Conservation (phyloP, 257 asterid genomes). For the Linderniella brevidens region DNA sequence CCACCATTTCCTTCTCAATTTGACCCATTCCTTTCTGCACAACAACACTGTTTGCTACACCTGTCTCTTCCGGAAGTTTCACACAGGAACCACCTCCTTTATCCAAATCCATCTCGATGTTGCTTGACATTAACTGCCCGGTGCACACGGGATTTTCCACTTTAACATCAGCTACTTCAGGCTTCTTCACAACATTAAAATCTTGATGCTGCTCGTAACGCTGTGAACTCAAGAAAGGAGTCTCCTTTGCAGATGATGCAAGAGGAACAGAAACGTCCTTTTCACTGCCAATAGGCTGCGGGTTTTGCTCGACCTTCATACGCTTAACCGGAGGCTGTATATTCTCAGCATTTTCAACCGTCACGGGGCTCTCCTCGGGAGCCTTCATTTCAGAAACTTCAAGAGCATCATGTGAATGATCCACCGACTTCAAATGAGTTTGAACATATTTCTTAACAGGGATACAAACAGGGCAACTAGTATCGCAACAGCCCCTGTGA, state of each 20-base stretch:
- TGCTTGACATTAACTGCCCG: constrained; percentile 30
- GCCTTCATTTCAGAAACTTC: constrained; percentile 29
- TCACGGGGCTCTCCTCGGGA: constrained; percentile 26
- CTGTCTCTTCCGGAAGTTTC: too few relatives aligned
- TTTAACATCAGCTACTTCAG: constrained; percentile 30
- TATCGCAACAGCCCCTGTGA: constrained; percentile 40
- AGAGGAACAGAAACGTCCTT: constrained; percentile 24
- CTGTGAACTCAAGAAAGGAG: constrained; percentile 22
- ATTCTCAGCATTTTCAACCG: constrained; percentile 42
- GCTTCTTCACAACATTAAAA: constrained; percentile 22
- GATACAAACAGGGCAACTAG: constrained; percentile 76
- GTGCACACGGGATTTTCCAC: neutral
- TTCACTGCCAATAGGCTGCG: constrained; percentile 35
- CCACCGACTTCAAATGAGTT: constrained; percentile 27
- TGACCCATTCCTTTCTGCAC: constrained; percentile 28
- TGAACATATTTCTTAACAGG: constrained; percentile 49
- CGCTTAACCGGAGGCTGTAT: constrained; percentile 68
- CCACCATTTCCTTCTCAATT: constrained; percentile 37
- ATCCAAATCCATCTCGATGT: constrained; percentile 19
- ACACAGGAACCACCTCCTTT: constrained; percentile 4
- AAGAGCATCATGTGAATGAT: constrained; percentile 29
- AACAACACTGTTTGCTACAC: constrained; percentile 20
- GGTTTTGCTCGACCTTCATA: constrained; percentile 60
- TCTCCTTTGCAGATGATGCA: constrained; percentile 28
- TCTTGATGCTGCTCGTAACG: constrained; percentile 26